These are phyloP conservation scores for Kandelia obovata DNA, from an alignment of 345 rosid genomes.

Conservation along the genomic window DNA sequence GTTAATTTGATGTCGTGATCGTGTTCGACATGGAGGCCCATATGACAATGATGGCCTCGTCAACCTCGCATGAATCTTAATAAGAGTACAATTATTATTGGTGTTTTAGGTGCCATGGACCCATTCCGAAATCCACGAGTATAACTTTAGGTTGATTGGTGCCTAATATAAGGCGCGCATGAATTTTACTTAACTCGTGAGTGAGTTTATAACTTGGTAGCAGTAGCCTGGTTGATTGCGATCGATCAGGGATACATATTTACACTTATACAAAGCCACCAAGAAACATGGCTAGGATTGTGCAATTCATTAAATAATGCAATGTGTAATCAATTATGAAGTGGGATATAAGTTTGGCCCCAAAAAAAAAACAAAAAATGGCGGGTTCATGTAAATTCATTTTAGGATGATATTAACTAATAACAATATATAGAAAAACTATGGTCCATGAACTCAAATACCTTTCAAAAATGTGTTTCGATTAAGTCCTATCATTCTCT, in stretches of 20 bases:
- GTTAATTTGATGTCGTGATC: slow-evolving; percentile 3
- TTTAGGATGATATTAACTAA: background rate
- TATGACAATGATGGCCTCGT: slow-evolving; percentile 15
- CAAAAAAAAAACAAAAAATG: too few relatives aligned
- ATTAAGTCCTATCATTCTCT: too few relatives aligned
- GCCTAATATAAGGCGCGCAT: background rate
- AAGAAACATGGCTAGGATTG: background rate
- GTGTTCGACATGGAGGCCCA: background rate
- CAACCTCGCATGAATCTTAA: background rate
- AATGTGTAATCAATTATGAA: slow-evolving; percentile 13
- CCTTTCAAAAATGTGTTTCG: too few relatives aligned
- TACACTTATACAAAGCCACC: background rate
- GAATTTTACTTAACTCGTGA: background rate
- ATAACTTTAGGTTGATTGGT: too few relatives aligned
- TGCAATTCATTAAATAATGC: background rate
- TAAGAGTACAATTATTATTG: background rate
- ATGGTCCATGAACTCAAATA: background rate
- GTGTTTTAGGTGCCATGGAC: background rate
- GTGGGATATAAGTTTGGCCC: slow-evolving; percentile 14
- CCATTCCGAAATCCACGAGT: too few relatives aligned
- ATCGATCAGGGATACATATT: background rate
- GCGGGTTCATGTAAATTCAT: too few relatives aligned
- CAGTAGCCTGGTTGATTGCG: background rate
- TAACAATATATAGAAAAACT: background rate
- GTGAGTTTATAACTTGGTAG: background rate